Evolutionary conservation across 2,329 filamentous ascomycete species (phyloP), one percentile per base, ranked within the genome.

Genomic region (Ophiocordyceps australis): DNA sequence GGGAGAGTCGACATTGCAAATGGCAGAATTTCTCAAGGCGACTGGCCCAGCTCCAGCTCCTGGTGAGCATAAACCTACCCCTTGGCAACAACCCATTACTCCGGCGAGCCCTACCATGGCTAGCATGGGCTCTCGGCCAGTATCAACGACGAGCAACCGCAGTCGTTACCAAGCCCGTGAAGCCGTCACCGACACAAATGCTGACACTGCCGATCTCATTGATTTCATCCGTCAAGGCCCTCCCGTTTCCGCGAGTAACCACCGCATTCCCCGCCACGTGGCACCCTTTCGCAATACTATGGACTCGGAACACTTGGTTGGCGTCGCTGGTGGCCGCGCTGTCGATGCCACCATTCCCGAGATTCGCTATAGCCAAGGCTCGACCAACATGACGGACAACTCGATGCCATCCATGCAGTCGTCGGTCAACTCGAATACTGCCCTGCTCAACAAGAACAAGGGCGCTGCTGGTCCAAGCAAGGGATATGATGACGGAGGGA

Each of bases 211-310:
- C 9, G 89, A 94, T 32, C 56, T 98, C 30, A 93, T 94, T 36
- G 85, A 95, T 45, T 95, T 98, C 47, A 91, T 98, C 35, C 74
- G 85, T 23, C 74, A 81, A 43, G 86, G 85, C 1, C 83, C 83
- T 4, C 75, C 79, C 0, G 63, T 55, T 32, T 45, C 55, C 23
- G 53, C 57, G 18, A 60, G 58, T 22, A 65, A 66, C 33, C 78
- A 72, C 30, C 72, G 80, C 14, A 89, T 91, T 33, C 77, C 82
- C 22, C 73, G 79, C 12, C 69, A 67, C n/a, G 74, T 89, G 9
- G 82, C 83, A 8, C 81, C 83, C 2, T 92, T 91, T 57, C 66
- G 81, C 28, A 74, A 65, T 19, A 86, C 82, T 0, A 77, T 85
- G 62, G 83, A 92, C 45, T 85, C 80, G 9, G 81, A 92, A 38